phyloP scores from a whole-genome alignment of 352 stramenopile species.

The Elongisporangium anandrum region DNA sequence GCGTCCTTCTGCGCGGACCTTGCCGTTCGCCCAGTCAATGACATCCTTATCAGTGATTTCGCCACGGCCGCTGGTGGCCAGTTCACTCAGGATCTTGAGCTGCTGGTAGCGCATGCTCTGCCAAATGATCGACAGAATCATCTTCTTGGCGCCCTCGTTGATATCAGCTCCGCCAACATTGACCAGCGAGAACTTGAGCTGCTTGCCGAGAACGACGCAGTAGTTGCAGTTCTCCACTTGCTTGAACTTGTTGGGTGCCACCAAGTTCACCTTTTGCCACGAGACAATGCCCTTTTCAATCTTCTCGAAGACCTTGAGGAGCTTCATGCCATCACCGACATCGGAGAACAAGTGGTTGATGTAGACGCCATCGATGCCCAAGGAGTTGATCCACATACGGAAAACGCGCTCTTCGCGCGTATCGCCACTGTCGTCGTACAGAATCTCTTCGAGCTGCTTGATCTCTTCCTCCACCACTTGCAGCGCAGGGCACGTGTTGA shows the following conservation, averaged over 20 bases:
- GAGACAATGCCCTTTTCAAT: conserved; percentile 86
- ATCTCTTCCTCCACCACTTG: conserved; percentile 80
- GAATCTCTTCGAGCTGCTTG: conserved; percentile 82
- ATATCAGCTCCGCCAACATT: conserved; percentile 92
- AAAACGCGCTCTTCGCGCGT: conserved; percentile 88
- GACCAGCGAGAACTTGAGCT: conserved; percentile 87
- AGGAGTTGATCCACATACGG: conserved; percentile 92
- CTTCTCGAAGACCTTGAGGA: conserved; percentile 89
- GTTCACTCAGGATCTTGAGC: conserved; percentile 73
- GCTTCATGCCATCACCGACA: conserved; percentile 81
- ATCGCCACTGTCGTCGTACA: conserved; percentile 85
- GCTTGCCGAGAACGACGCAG: conserved; percentile 83
- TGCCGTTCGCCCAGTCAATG: conserved; percentile 78
- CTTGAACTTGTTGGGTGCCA: conserved; percentile 89
- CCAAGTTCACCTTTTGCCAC: conserved; percentile 88
- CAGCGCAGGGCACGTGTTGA: conserved; percentile 89
- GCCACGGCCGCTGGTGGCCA: conserved; percentile 31
- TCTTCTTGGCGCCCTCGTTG: conserved; percentile 90
- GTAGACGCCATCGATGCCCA: conserved; percentile 86
- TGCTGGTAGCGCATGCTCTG: conserved; percentile 93
- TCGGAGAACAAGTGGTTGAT: conserved; percentile 91
- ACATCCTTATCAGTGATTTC: conserved; percentile 83
- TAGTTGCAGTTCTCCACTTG: conserved; percentile 90
- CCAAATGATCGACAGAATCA: conserved; percentile 93
- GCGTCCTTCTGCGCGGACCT: conserved; percentile 73